These are phyloP conservation scores for Rhododendron molle DNA, from an alignment of 148 eudicot species.

Conservation along the genomic window DNA sequence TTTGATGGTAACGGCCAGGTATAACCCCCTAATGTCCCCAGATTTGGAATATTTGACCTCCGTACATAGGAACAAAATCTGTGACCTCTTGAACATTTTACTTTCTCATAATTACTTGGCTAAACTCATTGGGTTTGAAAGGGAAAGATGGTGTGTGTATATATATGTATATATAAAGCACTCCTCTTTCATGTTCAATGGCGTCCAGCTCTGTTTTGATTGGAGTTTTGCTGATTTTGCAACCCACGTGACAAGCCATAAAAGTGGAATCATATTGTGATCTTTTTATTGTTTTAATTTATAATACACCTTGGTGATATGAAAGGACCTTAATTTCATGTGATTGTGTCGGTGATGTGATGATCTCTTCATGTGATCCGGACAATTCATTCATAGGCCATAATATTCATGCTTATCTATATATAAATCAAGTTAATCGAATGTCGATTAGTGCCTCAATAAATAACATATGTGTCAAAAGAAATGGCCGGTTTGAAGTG, in stretches of 20 bases:
- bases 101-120: too few species aligned
- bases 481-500: neutral
- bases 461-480: neutral
- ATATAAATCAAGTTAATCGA: neutral
- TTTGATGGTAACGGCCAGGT: too few species aligned
- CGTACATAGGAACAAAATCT: too few species aligned
- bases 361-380: neutral
- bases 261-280: neutral
- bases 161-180: neutral
- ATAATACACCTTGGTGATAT: neutral
- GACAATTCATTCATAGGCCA: neutral
- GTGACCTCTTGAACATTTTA: too few species aligned
- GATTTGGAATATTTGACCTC: fast-evolving
- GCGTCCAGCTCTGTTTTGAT: neutral
- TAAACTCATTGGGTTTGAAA: neutral
- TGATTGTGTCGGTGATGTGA: neutral
- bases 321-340: neutral
- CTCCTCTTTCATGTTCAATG: neutral
- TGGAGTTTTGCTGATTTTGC: neutral
- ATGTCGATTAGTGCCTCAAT: neutral
- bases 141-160: too few species aligned
- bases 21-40: too few species aligned
- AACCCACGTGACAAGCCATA: neutral
- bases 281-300: neutral
- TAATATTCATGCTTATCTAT: neutral